Percentiles rank a stretch among this genome's conserved stretches.
These are phyloP conservation scores for Aspergillus sclerotioniger DNA, from an alignment of 495 filamentous ascomycete genomes.

Conservation along the genomic window DNA sequence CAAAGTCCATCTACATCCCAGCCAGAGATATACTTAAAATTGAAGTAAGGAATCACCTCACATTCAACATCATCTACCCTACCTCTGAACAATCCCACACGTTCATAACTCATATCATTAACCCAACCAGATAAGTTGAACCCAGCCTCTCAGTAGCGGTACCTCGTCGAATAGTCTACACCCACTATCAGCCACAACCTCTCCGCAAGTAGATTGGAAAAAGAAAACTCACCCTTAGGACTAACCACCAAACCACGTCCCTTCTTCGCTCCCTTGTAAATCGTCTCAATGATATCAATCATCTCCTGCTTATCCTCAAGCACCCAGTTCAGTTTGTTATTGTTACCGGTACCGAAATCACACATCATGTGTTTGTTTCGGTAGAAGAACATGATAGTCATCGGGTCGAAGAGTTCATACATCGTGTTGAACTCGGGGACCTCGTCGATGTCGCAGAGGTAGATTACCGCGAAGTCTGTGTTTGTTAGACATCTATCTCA, in stretches of 20 bases:
- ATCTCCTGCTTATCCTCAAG: constrained; percentile 98
- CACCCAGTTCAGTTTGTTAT: constrained; percentile 97
- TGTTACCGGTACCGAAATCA: constrained; percentile 97
- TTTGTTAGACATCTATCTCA: not conserved
- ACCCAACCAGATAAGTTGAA: not conserved
- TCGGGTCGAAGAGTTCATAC: constrained; percentile 74
- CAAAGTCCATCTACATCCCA: too few species aligned
- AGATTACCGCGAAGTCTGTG: constrained; percentile 71
- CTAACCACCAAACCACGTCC: constrained; percentile 93
- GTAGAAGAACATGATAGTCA: constrained; percentile 89
- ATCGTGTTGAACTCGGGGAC: constrained; percentile 98
- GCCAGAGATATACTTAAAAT: too few species aligned
- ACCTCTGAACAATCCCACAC: not conserved
- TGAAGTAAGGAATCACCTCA: too few species aligned
- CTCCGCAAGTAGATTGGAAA: not conserved
- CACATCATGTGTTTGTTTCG: constrained; percentile 99
- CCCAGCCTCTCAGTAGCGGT: constrained; percentile 63
- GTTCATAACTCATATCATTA: not conserved
- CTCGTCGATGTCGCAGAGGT: constrained; percentile 94
- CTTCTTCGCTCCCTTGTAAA: constrained; percentile 97
- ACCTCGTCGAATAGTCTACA: constrained; percentile 76
- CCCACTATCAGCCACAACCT: constrained; percentile 14
- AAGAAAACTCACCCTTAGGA: constrained; percentile 63
- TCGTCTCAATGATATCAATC: constrained; percentile 97
- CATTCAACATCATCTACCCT: not conserved